These are phyloP conservation scores for Aspergillus coremiiformis DNA, from an alignment of 495 filamentous ascomycete genomes.

Conservation along the genomic window DNA sequence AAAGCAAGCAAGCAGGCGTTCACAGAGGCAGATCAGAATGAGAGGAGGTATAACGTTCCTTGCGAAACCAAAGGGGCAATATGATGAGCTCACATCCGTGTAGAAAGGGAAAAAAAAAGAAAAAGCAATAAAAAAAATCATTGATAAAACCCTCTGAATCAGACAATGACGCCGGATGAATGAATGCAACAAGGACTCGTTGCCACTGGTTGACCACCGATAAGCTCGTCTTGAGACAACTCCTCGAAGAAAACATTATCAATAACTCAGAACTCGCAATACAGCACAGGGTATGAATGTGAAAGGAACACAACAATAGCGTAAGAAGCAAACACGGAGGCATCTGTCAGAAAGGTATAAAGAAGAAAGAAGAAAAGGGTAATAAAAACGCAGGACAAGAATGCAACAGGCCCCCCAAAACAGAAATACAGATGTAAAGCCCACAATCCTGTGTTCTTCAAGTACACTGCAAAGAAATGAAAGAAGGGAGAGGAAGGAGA, in stretches of 20 bases:
- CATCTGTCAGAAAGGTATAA: conserved; percentile 7
- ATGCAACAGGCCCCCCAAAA: conserved; percentile 34
- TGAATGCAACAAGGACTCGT: conserved; percentile 2
- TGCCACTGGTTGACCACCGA: conserved; percentile 1
- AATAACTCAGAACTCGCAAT: conserved; percentile 6
- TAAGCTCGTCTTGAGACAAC: not conserved
- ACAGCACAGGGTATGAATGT: conserved; percentile 10
- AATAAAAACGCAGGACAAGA: conserved; percentile 27
- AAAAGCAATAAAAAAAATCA: too few relatives aligned
- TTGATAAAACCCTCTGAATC: conserved; percentile 2
- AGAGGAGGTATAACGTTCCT: not conserved
- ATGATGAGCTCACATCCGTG: not conserved
- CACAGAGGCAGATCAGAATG: not conserved
- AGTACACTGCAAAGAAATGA: conserved; percentile 10
- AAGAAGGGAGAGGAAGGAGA: conserved; percentile 10
- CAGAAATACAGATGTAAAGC: conserved; percentile 26
- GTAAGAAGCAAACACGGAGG: not conserved
- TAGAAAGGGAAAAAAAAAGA: too few relatives aligned
- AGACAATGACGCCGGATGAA: conserved; percentile 4
- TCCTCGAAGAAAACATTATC: conserved; percentile 2
- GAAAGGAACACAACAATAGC: not conserved
- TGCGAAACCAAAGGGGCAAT: not conserved
- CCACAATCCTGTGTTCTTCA: conserved; percentile 32
- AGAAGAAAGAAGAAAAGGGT: conserved; percentile 10
- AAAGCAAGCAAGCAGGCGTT: not conserved